phyloP scores from a whole-genome alignment of 371 early-diverging fungal species.

The Blakeslea trispora region DNA sequence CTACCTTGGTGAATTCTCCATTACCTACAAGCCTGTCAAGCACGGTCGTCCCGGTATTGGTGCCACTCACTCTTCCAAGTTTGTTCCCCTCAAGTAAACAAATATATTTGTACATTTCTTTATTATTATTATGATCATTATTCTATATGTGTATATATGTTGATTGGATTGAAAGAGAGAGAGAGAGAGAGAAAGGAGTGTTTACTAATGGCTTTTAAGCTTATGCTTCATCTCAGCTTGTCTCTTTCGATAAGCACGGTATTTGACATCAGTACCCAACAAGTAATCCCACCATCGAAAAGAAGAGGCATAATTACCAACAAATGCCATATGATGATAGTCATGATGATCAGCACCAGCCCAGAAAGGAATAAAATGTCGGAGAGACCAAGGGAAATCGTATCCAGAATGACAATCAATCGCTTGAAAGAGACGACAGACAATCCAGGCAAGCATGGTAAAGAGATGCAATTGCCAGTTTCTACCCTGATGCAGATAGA shows the following conservation, averaged over 20 bases:
- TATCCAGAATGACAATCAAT: constrained; percentile 95
- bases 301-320: constrained; percentile 78
- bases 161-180: not conserved
- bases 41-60: constrained; percentile 99
- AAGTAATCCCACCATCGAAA: constrained; percentile 87
- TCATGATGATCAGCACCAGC: constrained; percentile 86
- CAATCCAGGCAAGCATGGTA: constrained; percentile 82
- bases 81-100: constrained; percentile 35
- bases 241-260: constrained; percentile 61
- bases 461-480: constrained; percentile 75
- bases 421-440: constrained; percentile 75
- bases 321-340: constrained; percentile 81
- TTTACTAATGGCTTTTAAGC: constrained; percentile 1
- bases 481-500: constrained; percentile 10
- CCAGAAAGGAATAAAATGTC: constrained; percentile 78
- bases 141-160: too few species aligned
- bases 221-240: constrained; percentile 28
- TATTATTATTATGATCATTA: too few species aligned
- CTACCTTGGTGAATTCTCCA: constrained; percentile 95
- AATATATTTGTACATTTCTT: too few species aligned
- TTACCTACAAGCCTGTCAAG: constrained; percentile 96
- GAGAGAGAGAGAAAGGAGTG: not conserved
- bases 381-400: constrained; percentile 91
- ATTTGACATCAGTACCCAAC: constrained; percentile 80
- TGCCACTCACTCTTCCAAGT: constrained; percentile 89